A percentile compares a stretch with the other conserved stretches of the same genome.
Conservation (phyloP, 2,329 filamentous ascomycete species). For the Verticillium zaregamsianum region DNA sequence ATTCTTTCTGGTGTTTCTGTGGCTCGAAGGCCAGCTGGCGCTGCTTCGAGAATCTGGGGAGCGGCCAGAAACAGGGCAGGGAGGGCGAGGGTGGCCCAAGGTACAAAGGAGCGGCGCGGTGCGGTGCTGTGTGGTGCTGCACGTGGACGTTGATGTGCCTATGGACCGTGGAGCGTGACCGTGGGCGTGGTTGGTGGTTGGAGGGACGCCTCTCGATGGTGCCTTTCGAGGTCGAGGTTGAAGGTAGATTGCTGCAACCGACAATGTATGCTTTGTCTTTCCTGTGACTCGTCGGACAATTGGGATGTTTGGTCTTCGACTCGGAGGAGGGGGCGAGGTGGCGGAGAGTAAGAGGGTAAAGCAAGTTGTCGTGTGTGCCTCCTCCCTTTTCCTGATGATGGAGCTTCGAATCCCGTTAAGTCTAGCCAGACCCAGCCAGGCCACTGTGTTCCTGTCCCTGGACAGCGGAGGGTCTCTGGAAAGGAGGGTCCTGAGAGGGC, state of each 20-base stretch:
- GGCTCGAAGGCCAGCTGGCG: background rate
- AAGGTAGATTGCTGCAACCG: background rate
- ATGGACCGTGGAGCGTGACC: background rate
- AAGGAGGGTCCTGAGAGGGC: background rate
- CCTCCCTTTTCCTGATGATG: background rate
- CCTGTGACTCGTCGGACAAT: background rate
- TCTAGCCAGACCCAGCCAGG: background rate
- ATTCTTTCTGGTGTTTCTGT: conserved; percentile 2
- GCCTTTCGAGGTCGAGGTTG: background rate
- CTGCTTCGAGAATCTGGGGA: background rate
- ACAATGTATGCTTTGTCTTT: background rate
- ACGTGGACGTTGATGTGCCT: background rate
- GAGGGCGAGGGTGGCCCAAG: background rate
- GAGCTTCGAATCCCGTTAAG: background rate
- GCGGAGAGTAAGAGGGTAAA: background rate
- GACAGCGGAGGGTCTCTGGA: background rate
- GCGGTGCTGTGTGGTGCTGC: background rate
- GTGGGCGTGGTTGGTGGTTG: background rate
- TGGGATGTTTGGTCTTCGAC: background rate
- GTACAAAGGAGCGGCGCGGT: background rate
- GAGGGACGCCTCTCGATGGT: background rate
- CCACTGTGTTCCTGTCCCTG: background rate
- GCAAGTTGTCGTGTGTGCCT: background rate
- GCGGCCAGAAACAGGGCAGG: background rate
- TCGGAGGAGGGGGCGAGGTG: background rate